Conservation (phyloP, 1,139 yeast genomes). For the Candida albicans region DNA sequence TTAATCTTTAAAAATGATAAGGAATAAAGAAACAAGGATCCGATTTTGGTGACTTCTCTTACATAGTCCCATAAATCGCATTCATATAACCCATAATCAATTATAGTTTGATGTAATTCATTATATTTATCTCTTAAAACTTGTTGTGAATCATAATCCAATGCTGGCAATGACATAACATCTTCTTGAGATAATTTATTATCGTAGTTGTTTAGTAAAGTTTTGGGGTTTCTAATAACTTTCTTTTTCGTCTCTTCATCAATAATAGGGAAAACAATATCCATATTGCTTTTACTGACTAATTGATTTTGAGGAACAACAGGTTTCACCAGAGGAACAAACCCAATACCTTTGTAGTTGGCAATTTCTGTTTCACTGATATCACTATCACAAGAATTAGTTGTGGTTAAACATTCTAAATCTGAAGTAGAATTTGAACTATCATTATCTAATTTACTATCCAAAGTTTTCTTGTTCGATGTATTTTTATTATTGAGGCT, state of each 20-base stretch:
- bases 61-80: conserved; percentile 72
- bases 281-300: conserved; percentile 36
- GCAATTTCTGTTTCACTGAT: conserved; percentile 6
- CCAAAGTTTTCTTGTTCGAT: conserved; percentile 12
- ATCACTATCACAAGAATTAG: conserved; percentile 11
- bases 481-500: background rate
- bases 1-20: conserved; percentile 48
- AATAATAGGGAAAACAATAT: conserved; percentile 36
- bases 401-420: conserved; percentile 15
- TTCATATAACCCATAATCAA: conserved; percentile 60
- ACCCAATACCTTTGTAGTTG: conserved; percentile 27
- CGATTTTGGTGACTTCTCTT: conserved; percentile 64
- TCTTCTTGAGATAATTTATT: conserved; percentile 54
- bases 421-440: conserved; percentile 14
- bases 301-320: conserved; percentile 50
- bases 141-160: conserved; percentile 69
- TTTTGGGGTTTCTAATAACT: conserved; percentile 53
- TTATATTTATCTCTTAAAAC: conserved; percentile 57
- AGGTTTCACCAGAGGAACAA: conserved; percentile 43
- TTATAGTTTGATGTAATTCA: conserved; percentile 56
- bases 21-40: conserved; percentile 51
- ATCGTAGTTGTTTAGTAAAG: conserved; percentile 58
- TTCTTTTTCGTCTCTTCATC: conserved; percentile 5
- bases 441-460: conserved; percentile 19
- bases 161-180: conserved; percentile 53